Evolutionary conservation across 805 yeast species (phyloP), one percentile per base, ranked within the genome.

Genomic region (Lipomyces mesembrius): DNA sequence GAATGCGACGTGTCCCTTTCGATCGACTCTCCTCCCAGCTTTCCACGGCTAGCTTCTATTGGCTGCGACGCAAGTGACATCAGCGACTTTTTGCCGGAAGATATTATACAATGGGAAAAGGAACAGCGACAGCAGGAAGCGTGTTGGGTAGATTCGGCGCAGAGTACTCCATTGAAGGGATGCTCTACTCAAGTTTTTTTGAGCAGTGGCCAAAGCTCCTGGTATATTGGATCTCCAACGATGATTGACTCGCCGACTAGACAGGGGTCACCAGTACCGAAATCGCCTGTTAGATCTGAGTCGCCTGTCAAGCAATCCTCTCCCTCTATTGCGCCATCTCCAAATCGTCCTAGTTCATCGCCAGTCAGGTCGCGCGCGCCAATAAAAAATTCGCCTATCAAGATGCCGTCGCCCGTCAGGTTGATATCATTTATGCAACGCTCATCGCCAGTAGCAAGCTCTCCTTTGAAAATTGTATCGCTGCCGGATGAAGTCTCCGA

Each of bases 81-180:
- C 39, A 61, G 64, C 20, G 66, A 14, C 32, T 39, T 20, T 51
- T 61, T 37, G 22, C 67, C 69, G 7, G 69, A 62, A 27, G 59
- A 55, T 22, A 65, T 65, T 32, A 63, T 53, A 49, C 57, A 59
- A 25, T 65, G 69, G 69, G 69, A 65, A 37, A 53, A 51, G 17
- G 63, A 65, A 34, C 59, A 58, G 34, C 59, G 69, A 11, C 34
- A 52, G 51, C 61, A 35, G 22, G 69, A 65, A 29, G 62, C 58
- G 3, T 63, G 58, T 49, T 65, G 69, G 69, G 35, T 64, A 3
- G 25, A 25, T 2, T 62, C 68, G 9, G 58, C 64, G 29, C 34
- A n/a, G 12, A 57, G 34, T 9, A 59, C 60, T 14, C 63, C 59
- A 8, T 32, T 54, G 22, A 51, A 20, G 20, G 22, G 22, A 17